Conservation (phyloP, 352 stramenopile species). For the Phytophthora pluvialis region DNA sequence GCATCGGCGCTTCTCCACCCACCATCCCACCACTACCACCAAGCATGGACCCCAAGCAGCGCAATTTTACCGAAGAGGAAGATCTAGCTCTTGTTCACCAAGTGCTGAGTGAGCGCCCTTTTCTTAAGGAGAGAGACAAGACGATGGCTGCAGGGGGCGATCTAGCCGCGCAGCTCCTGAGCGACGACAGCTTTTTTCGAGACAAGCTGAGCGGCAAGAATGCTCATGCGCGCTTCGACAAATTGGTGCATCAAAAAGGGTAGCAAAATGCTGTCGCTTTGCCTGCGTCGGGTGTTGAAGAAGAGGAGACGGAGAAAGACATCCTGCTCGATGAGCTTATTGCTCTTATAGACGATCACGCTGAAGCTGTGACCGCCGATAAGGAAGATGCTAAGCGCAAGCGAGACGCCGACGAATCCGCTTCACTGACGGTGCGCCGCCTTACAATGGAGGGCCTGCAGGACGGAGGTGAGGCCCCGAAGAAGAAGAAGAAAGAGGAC, state of each 20-base stretch:
- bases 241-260: slow-evolving; percentile 4
- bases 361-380: neutral
- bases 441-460: neutral
- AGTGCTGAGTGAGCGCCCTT: slow-evolving; percentile 1
- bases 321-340: slow-evolving; percentile 15
- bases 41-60: neutral
- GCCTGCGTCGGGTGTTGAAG: slow-evolving; percentile 2
- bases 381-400: slow-evolving; percentile 8
- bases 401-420: neutral
- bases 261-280: slow-evolving; percentile 8
- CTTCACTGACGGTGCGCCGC: neutral
- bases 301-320: slow-evolving; percentile 12
- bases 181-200: slow-evolving; percentile 5
- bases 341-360: slow-evolving; percentile 15
- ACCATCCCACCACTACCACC: neutral
- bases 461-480: neutral
- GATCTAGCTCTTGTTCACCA: slow-evolving; percentile 9
- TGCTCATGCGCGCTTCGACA: slow-evolving; percentile 13
- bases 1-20: neutral
- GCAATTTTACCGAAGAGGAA: slow-evolving; percentile 12
- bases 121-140: slow-evolving; percentile 13
- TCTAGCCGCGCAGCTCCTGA: slow-evolving; percentile 6
- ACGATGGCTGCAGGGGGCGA: slow-evolving; percentile 11
- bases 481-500: slow-evolving; percentile 2
- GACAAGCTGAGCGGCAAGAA: slow-evolving; percentile 18